Evolutionary conservation across 768 basidiomycete genomes (phyloP), one percentile per base, ranked within the genome.

Genomic region (Mycena haematopus): DNA sequence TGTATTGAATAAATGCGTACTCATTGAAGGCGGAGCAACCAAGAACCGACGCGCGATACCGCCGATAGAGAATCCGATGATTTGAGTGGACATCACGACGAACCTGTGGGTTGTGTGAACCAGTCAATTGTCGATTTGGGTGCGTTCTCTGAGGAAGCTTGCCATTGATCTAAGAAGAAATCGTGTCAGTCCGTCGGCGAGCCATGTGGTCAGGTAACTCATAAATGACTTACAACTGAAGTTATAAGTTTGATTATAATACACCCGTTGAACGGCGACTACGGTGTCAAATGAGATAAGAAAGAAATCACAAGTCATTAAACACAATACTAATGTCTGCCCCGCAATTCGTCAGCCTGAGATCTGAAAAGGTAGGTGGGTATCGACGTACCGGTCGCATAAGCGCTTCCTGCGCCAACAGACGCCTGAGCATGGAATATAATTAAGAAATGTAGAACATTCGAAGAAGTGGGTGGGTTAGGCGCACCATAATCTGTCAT

Each of bases 21-120:
- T 88, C 87, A 89, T 89, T 0, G 86, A 86, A 3, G 84, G 85
- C 8, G 86, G 90, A 58, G 86, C 81, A 38, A 90, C 92, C 38
- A 93, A 82, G 81, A 93, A 93, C 13, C 92, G 86, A 31, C 89
- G 85, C 7, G 84, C 66, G 79, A 93, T 67, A 68, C 85, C 70
- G 78, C 92, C 92, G 58, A 93, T 86, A 5, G 91, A 92, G 78
- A 93, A 93, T 14, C 93, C 91, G 56, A 93, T 91, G 57, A 92
- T 76, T 69, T 90, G 88, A 1, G 87, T 87, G 31, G 85, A 88
- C 76, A 92, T 85, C 25, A 93, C 88, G 22, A 92, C 75, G 74
- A 92, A 84, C 87, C 60, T 62, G 36, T 13, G 36, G 2, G 29
- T 31, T 31, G 29, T 11, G 36, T 0, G 6, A 33, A 22, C 4